These are phyloP conservation scores for Lunasporangiospora selenospora DNA, from an alignment of 192 early-diverging fungal species.

Conservation along the genomic window DNA sequence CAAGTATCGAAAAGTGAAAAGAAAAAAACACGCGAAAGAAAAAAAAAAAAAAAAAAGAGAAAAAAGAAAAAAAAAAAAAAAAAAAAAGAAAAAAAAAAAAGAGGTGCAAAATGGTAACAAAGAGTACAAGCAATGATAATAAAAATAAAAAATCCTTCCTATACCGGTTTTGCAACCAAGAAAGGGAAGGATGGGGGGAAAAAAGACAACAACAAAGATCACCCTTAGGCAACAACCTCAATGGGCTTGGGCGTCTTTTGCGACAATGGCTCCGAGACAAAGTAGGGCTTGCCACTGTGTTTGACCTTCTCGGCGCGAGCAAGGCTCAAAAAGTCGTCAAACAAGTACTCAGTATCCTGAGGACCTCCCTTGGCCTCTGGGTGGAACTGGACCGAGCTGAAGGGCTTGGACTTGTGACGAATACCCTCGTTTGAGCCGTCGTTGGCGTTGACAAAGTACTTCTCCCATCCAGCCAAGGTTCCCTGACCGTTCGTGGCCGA, in stretches of 20 bases:
- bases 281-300: slow-evolving; percentile 30
- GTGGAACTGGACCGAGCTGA: slow-evolving; percentile 92
- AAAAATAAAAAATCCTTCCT: not conserved
- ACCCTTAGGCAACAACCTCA: slow-evolving; percentile 33
- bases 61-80: not conserved
- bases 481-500: slow-evolving; percentile 73
- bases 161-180: too few species aligned
- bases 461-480: slow-evolving; percentile 76
- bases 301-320: slow-evolving; percentile 68
- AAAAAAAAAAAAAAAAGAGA: slow-evolving; percentile 2
- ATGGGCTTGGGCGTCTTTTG: slow-evolving; percentile 21
- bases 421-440: slow-evolving; percentile 97
- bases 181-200: not conserved
- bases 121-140: too few species aligned
- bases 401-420: slow-evolving; percentile 73
- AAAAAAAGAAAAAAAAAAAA: slow-evolving; percentile 1
- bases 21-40: slow-evolving; percentile 3
- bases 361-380: slow-evolving; percentile 96
- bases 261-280: slow-evolving; percentile 18
- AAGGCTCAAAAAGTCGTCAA: slow-evolving; percentile 77
- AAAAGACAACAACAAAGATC: too few species aligned
- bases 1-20: not conserved
- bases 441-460: slow-evolving; percentile 94
- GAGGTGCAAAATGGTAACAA: too few species aligned
- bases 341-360: slow-evolving; percentile 90